Evolutionary conservation across 2,329 filamentous ascomycete species (phyloP), one percentile per base, ranked within the genome.

Genomic region (Neurospora crassa): DNA sequence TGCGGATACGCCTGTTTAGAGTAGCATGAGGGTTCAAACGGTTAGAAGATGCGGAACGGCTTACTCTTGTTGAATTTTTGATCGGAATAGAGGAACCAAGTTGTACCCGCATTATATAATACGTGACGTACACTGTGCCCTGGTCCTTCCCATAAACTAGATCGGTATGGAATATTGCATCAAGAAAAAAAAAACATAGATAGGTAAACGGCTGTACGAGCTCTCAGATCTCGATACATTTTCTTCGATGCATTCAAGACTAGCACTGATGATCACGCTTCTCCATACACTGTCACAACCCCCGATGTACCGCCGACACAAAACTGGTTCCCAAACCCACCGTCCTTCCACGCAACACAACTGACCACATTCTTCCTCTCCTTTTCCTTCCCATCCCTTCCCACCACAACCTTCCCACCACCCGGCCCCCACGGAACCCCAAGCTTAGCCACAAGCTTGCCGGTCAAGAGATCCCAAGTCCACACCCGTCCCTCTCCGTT

Each of bases 401-500:
- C 88, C 16, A 90, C 80, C 14, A 84, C 83, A 75, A 81, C 86
- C 79, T 84, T 89, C 53, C 81, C 80, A 3, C 83, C 84, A n/a
- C 78, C 77, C 4, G 85, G 85, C 1, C 87, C 86, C 87, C 87
- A 88, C 0, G 87, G 86, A 3, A 88, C 83, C 43, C 79, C 81
- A 6, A 97, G 81, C 74, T 84, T 88, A 41, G 91, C 88, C 71
- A 88, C 84, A 69, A 92, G 79, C 70, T 89, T 87, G 1, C 93
- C 94, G 6, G 87, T 91, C 70, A 97, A 79, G 24, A 97, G 82
- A 81, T 97, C 94, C 95, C 95, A 98, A 1, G 89, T 92, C 83
- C 90, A 90, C 8, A 94, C 81, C 76, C 85, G 84, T 2, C 91
- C 92, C 73, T 91, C 84, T 34, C 53, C 53, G 34, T 63, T 63